These are phyloP conservation scores for Cornus controversa DNA, from an alignment of 148 eudicot species.

Conservation along the genomic window DNA sequence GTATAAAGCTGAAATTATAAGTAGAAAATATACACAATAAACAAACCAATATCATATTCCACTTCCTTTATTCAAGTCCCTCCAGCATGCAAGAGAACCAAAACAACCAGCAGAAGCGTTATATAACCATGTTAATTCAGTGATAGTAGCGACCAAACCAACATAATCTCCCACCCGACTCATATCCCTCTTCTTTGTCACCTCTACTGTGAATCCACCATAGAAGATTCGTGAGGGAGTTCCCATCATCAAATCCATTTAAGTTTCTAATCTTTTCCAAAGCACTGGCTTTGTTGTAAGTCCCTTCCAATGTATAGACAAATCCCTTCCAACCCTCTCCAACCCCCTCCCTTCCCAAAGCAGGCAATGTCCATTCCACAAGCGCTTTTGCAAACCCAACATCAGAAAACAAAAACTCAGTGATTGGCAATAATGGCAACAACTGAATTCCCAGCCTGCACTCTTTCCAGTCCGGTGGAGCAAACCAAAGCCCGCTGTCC, in stretches of 20 bases:
- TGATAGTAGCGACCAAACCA: constrained; percentile 62
- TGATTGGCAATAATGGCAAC: constrained; percentile 60
- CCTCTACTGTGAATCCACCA: constrained; percentile 86
- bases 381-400: constrained; percentile 43
- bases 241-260: constrained; percentile 61
- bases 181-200: constrained; percentile 34
- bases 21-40: not conserved
- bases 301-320: constrained; percentile 46
- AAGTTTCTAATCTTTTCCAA: constrained; percentile 44
- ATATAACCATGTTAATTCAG: constrained; percentile 21
- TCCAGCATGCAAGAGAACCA: too few relatives aligned
- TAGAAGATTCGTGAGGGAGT: constrained; percentile 53
- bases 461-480: constrained; percentile 77
- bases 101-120: not conserved
- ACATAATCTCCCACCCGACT: constrained; percentile 36
- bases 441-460: constrained; percentile 82
- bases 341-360: constrained; percentile 50
- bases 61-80: constrained; percentile 5
- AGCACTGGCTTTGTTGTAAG: constrained; percentile 52
- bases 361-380: constrained; percentile 68
- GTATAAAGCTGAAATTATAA: not conserved
- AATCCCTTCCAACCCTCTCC: constrained; percentile 74
- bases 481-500: constrained; percentile 85
- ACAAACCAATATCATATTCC: not conserved
- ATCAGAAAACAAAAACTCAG: constrained; percentile 58